Evolutionary conservation across 305 asterid species (phyloP).

Genomic region (Petunia hybrid): DNA sequence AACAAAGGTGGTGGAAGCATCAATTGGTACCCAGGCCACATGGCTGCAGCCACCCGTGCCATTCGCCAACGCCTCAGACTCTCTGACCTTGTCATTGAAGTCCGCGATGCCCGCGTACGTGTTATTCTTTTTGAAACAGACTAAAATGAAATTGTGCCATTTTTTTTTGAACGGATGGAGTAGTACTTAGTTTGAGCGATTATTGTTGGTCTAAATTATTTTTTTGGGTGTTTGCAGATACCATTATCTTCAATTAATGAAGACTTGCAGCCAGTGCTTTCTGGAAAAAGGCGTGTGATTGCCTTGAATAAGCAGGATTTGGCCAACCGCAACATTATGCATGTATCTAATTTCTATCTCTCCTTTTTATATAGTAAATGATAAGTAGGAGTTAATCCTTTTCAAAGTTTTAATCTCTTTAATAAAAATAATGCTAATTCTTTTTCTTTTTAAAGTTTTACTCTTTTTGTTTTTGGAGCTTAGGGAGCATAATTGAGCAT

Average conservation of each 20-base stretch:
- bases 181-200: no score
- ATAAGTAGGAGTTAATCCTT: no score
- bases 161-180: no score
- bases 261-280: constrained; percentile 81
- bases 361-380: constrained; percentile 10
- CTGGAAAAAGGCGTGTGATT: constrained; percentile 76
- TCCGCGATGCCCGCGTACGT: constrained; percentile 92
- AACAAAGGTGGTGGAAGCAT: constrained; percentile 80
- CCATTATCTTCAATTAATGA: constrained; percentile 83
- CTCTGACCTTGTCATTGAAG: constrained; percentile 89
- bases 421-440: no score
- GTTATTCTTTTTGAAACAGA: no score
- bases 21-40: constrained; percentile 98
- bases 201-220: background rate
- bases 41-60: constrained; percentile 98
- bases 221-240: constrained; percentile 50
- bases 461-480: background rate
- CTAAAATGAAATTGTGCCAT: no score
- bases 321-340: constrained; percentile 93
- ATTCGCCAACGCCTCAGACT: constrained; percentile 91
- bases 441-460: background rate
- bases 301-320: constrained; percentile 96
- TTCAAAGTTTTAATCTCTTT: no score
- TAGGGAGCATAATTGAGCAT: background rate
- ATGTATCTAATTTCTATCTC: constrained; percentile 48